A percentile compares a stretch with the other conserved stretches of the same genome.
phyloP scores from a whole-genome alignment of 202 grass and related monocot species.

The Setaria italica region DNA sequence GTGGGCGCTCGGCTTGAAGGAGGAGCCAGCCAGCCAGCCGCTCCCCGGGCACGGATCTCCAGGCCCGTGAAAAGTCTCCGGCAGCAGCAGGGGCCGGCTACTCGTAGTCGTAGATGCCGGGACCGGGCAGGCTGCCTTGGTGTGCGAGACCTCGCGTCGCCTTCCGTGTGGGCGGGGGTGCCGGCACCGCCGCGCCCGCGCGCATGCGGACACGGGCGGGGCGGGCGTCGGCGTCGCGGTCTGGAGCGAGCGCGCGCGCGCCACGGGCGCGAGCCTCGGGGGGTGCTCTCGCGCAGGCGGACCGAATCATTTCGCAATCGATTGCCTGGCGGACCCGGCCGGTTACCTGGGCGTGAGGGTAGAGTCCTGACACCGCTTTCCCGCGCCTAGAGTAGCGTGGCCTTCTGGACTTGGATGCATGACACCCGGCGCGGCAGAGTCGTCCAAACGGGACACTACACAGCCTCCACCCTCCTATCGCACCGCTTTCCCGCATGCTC shows the following conservation, averaged over 20 bases:
- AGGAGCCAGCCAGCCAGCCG: neutral
- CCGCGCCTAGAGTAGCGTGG: neutral
- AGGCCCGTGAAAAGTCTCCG: conserved; percentile 36
- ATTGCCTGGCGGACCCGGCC: neutral
- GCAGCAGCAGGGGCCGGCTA: neutral
- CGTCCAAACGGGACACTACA: neutral
- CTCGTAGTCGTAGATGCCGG: neutral
- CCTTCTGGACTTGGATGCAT: neutral
- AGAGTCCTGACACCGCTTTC: neutral
- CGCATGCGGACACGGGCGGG: neutral
- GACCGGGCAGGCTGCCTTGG: neutral
- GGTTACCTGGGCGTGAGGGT: neutral
- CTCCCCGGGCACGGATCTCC: conserved; percentile 34
- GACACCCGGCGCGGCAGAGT: too few species aligned
- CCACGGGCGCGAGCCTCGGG: too few species aligned
- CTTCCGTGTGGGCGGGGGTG: neutral
- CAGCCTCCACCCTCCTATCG: too few species aligned
- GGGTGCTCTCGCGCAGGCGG: neutral
- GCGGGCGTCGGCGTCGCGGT: neutral
- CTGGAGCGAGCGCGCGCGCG: neutral
- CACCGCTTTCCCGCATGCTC: neutral
- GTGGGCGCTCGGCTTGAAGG: neutral
- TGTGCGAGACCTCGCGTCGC: conserved; percentile 38
- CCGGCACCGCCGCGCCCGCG: neutral
- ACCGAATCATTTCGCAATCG: conserved; percentile 52